Conservation (phyloP, 805 yeast species). For the Ogataea dorogensis region DNA sequence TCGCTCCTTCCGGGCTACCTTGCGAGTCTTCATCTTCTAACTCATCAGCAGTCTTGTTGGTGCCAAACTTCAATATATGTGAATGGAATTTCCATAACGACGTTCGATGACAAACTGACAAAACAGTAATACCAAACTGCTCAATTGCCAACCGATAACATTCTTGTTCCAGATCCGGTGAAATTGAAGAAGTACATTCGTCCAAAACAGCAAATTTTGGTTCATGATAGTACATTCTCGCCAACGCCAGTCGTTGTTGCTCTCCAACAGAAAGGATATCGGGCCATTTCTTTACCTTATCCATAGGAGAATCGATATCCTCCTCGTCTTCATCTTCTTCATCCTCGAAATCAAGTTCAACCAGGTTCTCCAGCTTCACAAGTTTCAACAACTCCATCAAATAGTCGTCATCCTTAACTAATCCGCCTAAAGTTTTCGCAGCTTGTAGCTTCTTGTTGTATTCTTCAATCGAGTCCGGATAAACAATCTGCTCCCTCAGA, state of each 20-base stretch:
- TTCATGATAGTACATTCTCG: conserved; percentile 82
- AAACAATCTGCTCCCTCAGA: conserved; percentile 82
- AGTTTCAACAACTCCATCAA: conserved; percentile 53
- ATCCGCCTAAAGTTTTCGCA: conserved; percentile 33
- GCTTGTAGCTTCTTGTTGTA: conserved; percentile 38
- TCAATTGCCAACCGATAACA: conserved; percentile 81
- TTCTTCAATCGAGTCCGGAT: conserved; percentile 71
- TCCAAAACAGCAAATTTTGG: conserved; percentile 94
- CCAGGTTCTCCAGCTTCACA: conserved; percentile 58
- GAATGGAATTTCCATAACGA: conserved; percentile 92
- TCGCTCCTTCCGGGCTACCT: conserved; percentile 6
- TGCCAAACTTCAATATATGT: conserved; percentile 66
- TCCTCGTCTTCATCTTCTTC: conserved; percentile 17
- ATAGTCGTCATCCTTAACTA: conserved; percentile 44
- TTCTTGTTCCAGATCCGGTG: conserved; percentile 85
- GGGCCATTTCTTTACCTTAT: conserved; percentile 75
- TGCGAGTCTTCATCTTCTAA: conserved; percentile 11
- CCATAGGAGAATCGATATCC: conserved; percentile 49
- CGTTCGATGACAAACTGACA: conserved; percentile 91
- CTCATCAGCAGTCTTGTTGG: conserved; percentile 2
- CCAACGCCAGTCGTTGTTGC: conserved; percentile 92
- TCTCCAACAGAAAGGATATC: conserved; percentile 88
- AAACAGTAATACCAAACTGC: conserved; percentile 70
- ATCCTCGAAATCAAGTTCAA: conserved; percentile 37
- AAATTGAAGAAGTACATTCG: conserved; percentile 93